Percentiles rank a stretch among this genome's conserved stretches.
Evolutionary conservation across 2,329 filamentous ascomycete species (phyloP).

Genomic region (Lecanicillium sp.): DNA sequence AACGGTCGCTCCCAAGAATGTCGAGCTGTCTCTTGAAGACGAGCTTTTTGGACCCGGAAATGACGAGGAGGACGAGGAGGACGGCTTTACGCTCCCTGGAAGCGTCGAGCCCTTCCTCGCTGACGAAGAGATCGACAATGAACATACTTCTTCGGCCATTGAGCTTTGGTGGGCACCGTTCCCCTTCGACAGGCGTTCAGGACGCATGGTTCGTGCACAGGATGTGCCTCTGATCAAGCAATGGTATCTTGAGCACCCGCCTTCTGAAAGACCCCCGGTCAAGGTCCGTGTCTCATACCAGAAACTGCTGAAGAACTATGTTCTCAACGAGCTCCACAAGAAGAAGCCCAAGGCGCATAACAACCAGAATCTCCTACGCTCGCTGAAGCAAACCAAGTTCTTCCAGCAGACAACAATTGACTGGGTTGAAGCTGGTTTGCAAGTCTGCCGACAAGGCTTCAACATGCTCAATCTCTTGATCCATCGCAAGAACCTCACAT

Average conservation of each 20-base stretch:
- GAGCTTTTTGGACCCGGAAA: slow-evolving; percentile 81
- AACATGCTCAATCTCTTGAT: slow-evolving; percentile 99
- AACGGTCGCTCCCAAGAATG: slow-evolving; percentile 87
- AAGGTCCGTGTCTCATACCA: slow-evolving; percentile 98
- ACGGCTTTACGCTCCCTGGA: slow-evolving; percentile 75
- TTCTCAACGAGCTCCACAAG: slow-evolving; percentile 94
- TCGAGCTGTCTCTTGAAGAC: slow-evolving; percentile 88
- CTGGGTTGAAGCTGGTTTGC: slow-evolving; percentile 97
- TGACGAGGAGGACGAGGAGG: slow-evolving; percentile 68
- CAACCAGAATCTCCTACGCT: slow-evolving; percentile 85
- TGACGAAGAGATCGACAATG: slow-evolving; percentile 82
- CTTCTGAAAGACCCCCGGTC: slow-evolving; percentile 76
- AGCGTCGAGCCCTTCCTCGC: slow-evolving; percentile 82
- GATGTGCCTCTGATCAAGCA: slow-evolving; percentile 97
- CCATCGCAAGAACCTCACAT: slow-evolving; percentile 96
- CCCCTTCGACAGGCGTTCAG: slow-evolving; percentile 89
- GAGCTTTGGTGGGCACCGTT: slow-evolving; percentile 97
- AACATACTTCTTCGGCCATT: slow-evolving; percentile 86
- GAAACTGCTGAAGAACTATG: slow-evolving; percentile 92
- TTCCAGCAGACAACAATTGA: slow-evolving; percentile 99
- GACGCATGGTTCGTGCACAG: slow-evolving; percentile 92
- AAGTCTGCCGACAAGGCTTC: slow-evolving; percentile 96
- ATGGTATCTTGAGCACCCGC: slow-evolving; percentile 96
- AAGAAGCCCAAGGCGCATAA: slow-evolving; percentile 93
- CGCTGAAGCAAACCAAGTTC: slow-evolving; percentile 94